Percentiles rank a stretch among this genome's conserved stretches.
Evolutionary conservation across 2,329 filamentous ascomycete species (phyloP).

Genomic region (Madurella fahalii): DNA sequence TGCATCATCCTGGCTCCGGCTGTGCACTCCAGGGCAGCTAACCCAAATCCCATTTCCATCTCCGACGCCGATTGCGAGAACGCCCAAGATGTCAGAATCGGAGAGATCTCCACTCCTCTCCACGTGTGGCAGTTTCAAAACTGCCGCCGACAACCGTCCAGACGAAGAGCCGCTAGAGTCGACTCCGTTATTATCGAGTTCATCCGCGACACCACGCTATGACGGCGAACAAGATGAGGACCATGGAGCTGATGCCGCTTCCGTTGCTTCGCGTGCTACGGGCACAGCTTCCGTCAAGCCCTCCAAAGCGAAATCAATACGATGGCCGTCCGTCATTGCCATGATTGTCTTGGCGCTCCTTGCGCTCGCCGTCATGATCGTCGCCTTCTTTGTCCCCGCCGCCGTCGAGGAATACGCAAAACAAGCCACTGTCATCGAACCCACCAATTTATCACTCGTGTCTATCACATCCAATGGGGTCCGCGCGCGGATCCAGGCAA

Average conservation of each 20-base stretch:
- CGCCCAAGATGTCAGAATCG: constrained; percentile 38
- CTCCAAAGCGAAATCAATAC: constrained; percentile 39
- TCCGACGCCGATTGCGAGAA: neutral
- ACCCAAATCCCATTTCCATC: neutral
- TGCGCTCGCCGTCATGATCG: constrained; percentile 64
- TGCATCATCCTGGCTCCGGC: constrained; percentile 3
- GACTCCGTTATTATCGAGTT: constrained; percentile 48
- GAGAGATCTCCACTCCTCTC: constrained; percentile 45
- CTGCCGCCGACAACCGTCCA: constrained; percentile 21
- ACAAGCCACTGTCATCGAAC: constrained; percentile 74
- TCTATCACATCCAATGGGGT: constrained; percentile 78
- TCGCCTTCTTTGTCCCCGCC: constrained; percentile 78
- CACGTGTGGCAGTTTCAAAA: constrained; percentile 30
- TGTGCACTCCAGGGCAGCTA: neutral
- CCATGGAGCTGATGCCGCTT: constrained; percentile 30
- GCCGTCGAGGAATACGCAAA: constrained; percentile 82
- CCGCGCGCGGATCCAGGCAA: constrained; percentile 73
- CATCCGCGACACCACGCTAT: constrained; percentile 36
- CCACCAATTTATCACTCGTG: constrained; percentile 79
- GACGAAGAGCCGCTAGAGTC: constrained; percentile 36
- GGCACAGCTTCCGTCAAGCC: constrained; percentile 22
- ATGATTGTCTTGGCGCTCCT: constrained; percentile 61
- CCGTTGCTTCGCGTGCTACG: constrained; percentile 28
- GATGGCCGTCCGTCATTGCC: constrained; percentile 78
- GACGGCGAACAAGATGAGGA: constrained; percentile 35